Evolutionary conservation across 768 basidiomycete genomes (phyloP).

Genomic region (Rhodocollybia butyracea): DNA sequence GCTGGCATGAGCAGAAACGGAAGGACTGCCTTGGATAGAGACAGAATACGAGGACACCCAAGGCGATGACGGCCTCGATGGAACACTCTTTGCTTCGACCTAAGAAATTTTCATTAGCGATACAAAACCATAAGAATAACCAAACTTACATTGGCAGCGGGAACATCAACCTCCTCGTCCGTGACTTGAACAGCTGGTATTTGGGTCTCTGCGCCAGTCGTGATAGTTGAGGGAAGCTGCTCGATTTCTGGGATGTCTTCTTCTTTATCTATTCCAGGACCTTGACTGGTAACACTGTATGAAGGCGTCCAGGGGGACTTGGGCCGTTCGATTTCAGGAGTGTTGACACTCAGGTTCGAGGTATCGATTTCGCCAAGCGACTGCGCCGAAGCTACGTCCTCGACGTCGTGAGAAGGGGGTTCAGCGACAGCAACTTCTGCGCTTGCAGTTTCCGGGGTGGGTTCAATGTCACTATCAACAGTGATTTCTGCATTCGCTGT

Average conservation of each 20-base stretch:
- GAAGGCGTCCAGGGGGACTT: slow-evolving; percentile 53
- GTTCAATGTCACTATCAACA: too few relatives aligned
- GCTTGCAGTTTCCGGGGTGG: too few relatives aligned
- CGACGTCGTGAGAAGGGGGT: neutral
- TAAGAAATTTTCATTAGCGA: neutral
- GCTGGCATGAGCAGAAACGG: neutral
- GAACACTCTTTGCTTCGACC: slow-evolving; percentile 4
- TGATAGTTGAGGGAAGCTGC: neutral
- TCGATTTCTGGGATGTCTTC: slow-evolving; percentile 12
- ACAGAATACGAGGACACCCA: slow-evolving; percentile 43
- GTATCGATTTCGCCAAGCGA: neutral
- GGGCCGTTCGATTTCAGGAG: slow-evolving; percentile 33
- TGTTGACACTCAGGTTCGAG: neutral
- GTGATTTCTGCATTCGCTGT: too few relatives aligned
- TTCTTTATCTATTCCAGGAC: slow-evolving; percentile 28
- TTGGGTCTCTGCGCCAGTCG: neutral
- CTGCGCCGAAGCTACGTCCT: neutral
- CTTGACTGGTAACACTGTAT: slow-evolving; percentile 47
- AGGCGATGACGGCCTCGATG: slow-evolving; percentile 17
- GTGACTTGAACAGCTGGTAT: neutral
- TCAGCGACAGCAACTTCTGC: slow-evolving; percentile 1
- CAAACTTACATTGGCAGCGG: neutral
- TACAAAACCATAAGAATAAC: neutral
- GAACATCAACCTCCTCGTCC: neutral
- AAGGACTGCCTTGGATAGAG: slow-evolving; percentile 32